Percentiles rank a stretch among this genome's conserved stretches.
Evolutionary conservation across 331 rosid genomes (phyloP).

Genomic region (Malus hybrid): DNA sequence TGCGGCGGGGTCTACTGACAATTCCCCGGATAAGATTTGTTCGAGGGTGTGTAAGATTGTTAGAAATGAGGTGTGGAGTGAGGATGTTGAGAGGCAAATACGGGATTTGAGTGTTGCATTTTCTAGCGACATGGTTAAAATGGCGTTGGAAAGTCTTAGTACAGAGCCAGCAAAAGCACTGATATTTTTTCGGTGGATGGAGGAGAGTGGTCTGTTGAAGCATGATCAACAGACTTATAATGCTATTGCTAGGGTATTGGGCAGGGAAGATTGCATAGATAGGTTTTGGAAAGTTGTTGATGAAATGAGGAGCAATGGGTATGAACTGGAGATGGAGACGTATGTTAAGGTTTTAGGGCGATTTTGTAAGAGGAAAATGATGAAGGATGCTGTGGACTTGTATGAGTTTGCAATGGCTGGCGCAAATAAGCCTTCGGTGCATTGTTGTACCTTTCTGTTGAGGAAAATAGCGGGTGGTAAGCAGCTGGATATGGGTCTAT

Average conservation of each 20-base stretch:
- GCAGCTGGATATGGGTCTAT: constrained; percentile 48
- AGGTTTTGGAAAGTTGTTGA: constrained; percentile 73
- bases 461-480: constrained; percentile 42
- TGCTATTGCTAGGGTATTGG: constrained; percentile 58
- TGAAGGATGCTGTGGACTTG: constrained; percentile 62
- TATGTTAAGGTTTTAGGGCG: constrained; percentile 49
- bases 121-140: constrained; percentile 32
- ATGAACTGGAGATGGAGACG: constrained; percentile 54
- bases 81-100: constrained; percentile 50
- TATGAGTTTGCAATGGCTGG: constrained; percentile 81
- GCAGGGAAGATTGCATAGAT: constrained; percentile 61
- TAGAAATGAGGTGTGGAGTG: constrained; percentile 56
- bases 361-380: constrained; percentile 57
- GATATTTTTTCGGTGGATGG: constrained; percentile 75
- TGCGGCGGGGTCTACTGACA: constrained; percentile 38
- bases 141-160: constrained; percentile 41
- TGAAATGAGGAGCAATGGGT: constrained; percentile 51
- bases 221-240: constrained; percentile 63
- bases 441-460: constrained; percentile 46
- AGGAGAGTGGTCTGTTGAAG: constrained; percentile 54
- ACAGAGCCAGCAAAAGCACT: constrained; percentile 52
- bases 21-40: constrained; percentile 28
- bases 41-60: constrained; percentile 44
- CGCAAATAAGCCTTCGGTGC: constrained; percentile 36
- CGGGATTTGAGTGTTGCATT: constrained; percentile 38